Conservation (phyloP, 1,284 basidiomycete genomes). For the Cerioporus squamosus region DNA sequence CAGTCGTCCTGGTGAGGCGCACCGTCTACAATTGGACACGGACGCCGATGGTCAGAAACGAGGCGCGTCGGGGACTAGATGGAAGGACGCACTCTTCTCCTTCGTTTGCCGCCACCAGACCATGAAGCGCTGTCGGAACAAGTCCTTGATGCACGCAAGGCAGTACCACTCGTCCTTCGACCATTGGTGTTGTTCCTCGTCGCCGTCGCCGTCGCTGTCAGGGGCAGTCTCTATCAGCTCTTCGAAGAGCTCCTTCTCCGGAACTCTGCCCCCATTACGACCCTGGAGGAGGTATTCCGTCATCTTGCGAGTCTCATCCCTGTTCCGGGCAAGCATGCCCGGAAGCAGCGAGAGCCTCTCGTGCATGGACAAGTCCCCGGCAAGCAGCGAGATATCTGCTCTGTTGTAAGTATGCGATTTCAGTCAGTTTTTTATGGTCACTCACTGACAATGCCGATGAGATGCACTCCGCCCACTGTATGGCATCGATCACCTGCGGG, state of each 20-base stretch:
- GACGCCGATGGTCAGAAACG: neutral
- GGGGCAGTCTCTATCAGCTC: conserved; percentile 25
- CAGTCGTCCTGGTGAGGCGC: conserved; percentile 25
- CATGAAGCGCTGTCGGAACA: conserved; percentile 28
- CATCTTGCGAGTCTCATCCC: conserved; percentile 12
- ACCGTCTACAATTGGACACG: conserved; percentile 9
- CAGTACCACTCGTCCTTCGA: conserved; percentile 35
- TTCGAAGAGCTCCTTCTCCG: conserved; percentile 16
- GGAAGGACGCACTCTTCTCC: conserved; percentile 14
- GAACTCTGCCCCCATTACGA: neutral
- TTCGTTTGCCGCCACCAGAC: conserved; percentile 32
- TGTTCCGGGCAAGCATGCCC: conserved; percentile 24
- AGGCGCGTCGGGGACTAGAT: neutral
- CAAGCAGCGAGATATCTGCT: conserved; percentile 28
- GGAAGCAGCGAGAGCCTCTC: conserved; percentile 13
- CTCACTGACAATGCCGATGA: conserved; percentile 29
- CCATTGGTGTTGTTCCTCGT: conserved; percentile 16
- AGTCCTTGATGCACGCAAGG: conserved; percentile 24
- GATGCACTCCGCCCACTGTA: conserved; percentile 14
- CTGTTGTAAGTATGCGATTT: neutral
- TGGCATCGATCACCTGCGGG: conserved; percentile 27
- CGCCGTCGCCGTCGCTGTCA: conserved; percentile 10
- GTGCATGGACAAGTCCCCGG: conserved; percentile 10
- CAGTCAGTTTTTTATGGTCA: neutral
- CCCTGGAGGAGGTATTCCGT: neutral